These are phyloP conservation scores for Nitzschia sp. DNA, from an alignment of 108 stramenopile genomes.

Conservation along the genomic window DNA sequence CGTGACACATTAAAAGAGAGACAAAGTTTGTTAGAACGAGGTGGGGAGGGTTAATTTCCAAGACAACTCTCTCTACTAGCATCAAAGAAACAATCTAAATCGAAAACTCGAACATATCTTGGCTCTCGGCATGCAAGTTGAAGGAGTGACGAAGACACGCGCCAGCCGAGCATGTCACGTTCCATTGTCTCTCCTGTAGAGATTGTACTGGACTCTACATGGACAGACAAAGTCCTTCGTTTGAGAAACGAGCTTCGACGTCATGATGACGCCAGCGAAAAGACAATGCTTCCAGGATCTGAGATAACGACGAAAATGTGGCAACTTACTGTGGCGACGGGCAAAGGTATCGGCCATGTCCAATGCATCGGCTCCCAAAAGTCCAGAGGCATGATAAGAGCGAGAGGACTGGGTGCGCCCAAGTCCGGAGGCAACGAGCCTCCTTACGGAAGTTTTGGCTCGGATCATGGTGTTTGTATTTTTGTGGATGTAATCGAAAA, in stretches of 20 bases:
- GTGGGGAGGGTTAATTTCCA: too few relatives aligned
- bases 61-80: too few relatives aligned
- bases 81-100: too few relatives aligned
- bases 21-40: too few relatives aligned
- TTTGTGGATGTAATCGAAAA: too few relatives aligned
- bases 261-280: not conserved
- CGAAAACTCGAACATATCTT: too few relatives aligned
- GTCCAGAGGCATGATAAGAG: conserved; percentile 40
- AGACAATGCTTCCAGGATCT: not conserved
- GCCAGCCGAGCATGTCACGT: not conserved
- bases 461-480: conserved; percentile 30
- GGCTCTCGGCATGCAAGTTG: too few relatives aligned
- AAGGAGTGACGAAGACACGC: not conserved
- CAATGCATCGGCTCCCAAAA: conserved; percentile 58
- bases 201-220: too few relatives aligned
- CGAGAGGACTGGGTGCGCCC: conserved; percentile 6
- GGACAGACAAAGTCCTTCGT: not conserved
- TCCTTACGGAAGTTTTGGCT: not conserved
- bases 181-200: too few relatives aligned
- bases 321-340: conserved; percentile 77
- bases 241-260: not conserved
- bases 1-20: not conserved
- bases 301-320: not conserved
- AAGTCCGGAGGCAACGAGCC: not conserved
- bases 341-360: conserved; percentile 82